These are phyloP conservation scores for Nakazawaea wickerhamii DNA, from an alignment of 805 yeast genomes.

Conservation along the genomic window DNA sequence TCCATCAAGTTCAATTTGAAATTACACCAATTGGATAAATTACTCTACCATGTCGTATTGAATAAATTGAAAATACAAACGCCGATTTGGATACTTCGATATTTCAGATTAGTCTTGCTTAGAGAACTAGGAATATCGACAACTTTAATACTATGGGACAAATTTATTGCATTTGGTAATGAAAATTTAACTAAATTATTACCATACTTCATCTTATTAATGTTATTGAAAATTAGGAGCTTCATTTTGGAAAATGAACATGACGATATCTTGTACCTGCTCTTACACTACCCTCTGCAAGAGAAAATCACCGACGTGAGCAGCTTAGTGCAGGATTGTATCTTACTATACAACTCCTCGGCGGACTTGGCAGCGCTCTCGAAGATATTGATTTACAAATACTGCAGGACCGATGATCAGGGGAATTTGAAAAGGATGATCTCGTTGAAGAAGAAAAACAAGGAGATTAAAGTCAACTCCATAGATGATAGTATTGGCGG, in stretches of 20 bases:
- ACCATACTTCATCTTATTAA: slow-evolving; percentile 35
- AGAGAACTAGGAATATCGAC: slow-evolving; percentile 40
- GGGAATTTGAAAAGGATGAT: slow-evolving; percentile 3
- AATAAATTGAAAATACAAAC: slow-evolving; percentile 43
- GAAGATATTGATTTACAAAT: slow-evolving; percentile 11
- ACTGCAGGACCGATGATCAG: background rate
- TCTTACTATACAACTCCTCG: slow-evolving; percentile 10
- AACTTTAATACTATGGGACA: slow-evolving; percentile 43
- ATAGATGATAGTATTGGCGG: slow-evolving; percentile 11
- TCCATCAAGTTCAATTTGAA: slow-evolving; percentile 43
- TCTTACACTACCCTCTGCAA: slow-evolving; percentile 42
- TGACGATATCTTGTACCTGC: slow-evolving; percentile 42
- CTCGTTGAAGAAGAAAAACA: slow-evolving; percentile 1
- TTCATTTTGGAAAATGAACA: slow-evolving; percentile 45
- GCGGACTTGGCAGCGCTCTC: slow-evolving; percentile 1
- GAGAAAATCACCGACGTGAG: slow-evolving; percentile 2
- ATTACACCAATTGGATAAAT: slow-evolving; percentile 45
- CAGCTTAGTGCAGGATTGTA: slow-evolving; percentile 7
- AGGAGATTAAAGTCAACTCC: background rate
- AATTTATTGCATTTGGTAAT: slow-evolving; percentile 30
- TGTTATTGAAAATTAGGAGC: slow-evolving; percentile 37
- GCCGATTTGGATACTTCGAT: slow-evolving; percentile 51
- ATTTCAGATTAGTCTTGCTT: slow-evolving; percentile 38
- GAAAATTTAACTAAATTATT: slow-evolving; percentile 29
- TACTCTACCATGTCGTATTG: slow-evolving; percentile 39